Percentiles rank a stretch among this genome's conserved stretches.
These are phyloP conservation scores for Talaromyces stipitatus DNA, from an alignment of 495 filamentous ascomycete species.

Conservation along the genomic window DNA sequence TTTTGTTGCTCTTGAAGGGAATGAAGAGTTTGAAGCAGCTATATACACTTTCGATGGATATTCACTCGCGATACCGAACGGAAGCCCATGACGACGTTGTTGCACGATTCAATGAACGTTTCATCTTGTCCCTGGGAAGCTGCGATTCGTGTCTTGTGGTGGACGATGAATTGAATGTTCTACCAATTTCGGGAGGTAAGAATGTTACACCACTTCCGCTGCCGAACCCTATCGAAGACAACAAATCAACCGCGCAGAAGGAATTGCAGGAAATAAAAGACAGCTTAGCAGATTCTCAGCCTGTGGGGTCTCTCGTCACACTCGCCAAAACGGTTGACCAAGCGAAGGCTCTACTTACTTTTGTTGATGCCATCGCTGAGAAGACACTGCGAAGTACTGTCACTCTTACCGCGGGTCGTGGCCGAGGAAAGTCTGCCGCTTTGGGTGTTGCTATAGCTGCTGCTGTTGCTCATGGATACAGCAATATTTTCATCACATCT, in stretches of 20 bases:
- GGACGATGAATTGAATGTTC: conserved; percentile 94
- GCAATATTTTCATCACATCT: conserved; percentile 99
- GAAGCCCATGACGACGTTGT: conserved; percentile 95
- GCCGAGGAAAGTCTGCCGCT: conserved; percentile 94
- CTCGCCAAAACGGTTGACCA: conserved; percentile 90
- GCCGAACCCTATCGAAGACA: conserved; percentile 55
- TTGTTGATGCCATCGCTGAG: conserved; percentile 93
- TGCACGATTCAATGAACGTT: conserved; percentile 95
- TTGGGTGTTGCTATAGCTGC: conserved; percentile 91
- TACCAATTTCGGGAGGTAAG: conserved; percentile 95
- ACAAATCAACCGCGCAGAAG: conserved; percentile 54
- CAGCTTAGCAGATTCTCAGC: conserved; percentile 73
- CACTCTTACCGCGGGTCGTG: conserved; percentile 86
- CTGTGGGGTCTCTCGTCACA: conserved; percentile 73
- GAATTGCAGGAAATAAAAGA: conserved; percentile 87
- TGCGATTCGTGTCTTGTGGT: conserved; percentile 94
- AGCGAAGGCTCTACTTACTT: conserved; percentile 88
- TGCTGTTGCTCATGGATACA: conserved; percentile 91
- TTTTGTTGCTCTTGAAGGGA: conserved; percentile 84
- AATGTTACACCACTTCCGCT: conserved; percentile 78
- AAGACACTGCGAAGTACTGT: conserved; percentile 94
- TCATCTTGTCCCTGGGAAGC: conserved; percentile 88
- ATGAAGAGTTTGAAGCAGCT: conserved; percentile 97
- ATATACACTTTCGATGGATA: conserved; percentile 96
- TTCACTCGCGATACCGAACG: conserved; percentile 92